A percentile compares a stretch with the other conserved stretches of the same genome.
These are phyloP conservation scores for Apiospora sp. DNA, from an alignment of 2,329 filamentous ascomycete genomes.

Conservation along the genomic window DNA sequence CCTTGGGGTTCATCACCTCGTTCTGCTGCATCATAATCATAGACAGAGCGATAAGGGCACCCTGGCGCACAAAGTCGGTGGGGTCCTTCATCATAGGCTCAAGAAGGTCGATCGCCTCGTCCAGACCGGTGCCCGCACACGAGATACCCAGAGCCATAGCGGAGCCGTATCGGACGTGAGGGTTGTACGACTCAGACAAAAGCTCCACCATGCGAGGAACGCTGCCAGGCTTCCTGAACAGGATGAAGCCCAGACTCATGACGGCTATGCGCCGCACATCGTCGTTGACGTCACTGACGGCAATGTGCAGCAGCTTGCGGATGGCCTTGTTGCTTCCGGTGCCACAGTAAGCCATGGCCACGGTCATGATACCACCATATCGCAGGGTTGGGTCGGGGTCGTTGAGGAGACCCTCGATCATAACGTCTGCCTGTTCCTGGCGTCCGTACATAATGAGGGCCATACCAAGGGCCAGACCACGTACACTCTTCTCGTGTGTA, in stretches of 20 bases:
- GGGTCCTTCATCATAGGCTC: constrained; percentile 99
- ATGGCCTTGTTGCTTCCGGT: constrained; percentile 99
- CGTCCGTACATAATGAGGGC: constrained; percentile 97
- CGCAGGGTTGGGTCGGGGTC: constrained; percentile 93
- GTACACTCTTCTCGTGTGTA: constrained; percentile 98
- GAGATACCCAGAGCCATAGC: constrained; percentile 99
- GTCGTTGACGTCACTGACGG: constrained; percentile 97
- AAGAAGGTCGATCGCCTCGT: constrained; percentile 94
- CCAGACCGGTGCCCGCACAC: constrained; percentile 92
- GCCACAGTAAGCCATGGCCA: constrained; percentile 95
- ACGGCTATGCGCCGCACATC: constrained; percentile 96
- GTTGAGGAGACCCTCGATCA: constrained; percentile 91
- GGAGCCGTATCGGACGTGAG: constrained; percentile 95
- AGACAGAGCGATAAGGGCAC: constrained; percentile 88
- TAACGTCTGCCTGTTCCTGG: constrained; percentile 91
- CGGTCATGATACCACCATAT: constrained; percentile 98
- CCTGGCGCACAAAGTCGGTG: constrained; percentile 97
- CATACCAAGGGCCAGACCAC: constrained; percentile 95
- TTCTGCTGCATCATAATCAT: constrained; percentile 99
- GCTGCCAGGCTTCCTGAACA: constrained; percentile 96
- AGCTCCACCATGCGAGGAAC: constrained; percentile 99
- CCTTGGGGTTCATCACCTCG: constrained; percentile 98
- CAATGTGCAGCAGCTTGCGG: constrained; percentile 91
- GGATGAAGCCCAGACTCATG: constrained; percentile 96
- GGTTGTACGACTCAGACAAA: constrained; percentile 97